phyloP scores from a whole-genome alignment of 1,139 yeast genomes.

The Eremothecium sinecaudum region DNA sequence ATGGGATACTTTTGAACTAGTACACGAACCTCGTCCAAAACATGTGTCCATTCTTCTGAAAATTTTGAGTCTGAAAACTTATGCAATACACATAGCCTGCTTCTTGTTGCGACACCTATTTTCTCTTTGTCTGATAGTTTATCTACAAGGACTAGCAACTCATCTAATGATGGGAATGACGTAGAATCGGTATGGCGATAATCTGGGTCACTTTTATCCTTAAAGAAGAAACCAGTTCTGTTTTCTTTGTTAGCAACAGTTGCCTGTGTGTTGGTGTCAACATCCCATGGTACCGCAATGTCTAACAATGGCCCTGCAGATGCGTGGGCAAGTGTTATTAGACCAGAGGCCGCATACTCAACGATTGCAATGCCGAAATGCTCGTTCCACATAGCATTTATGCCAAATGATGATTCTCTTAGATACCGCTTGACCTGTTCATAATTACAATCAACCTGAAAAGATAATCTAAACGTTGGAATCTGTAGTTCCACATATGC shows the following conservation, averaged over 20 bases:
- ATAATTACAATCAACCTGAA: slow-evolving; percentile 71
- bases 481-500: slow-evolving; percentile 42
- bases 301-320: slow-evolving; percentile 91
- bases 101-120: slow-evolving; percentile 42
- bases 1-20: too few relatives aligned
- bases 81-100: slow-evolving; percentile 40
- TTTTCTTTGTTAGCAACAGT: slow-evolving; percentile 26
- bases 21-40: too few relatives aligned
- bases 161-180: slow-evolving; percentile 38
- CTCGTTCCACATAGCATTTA: slow-evolving; percentile 99
- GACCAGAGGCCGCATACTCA: slow-evolving; percentile 81
- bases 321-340: slow-evolving; percentile 84
- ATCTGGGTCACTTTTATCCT: slow-evolving; percentile 57
- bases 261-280: slow-evolving; percentile 25
- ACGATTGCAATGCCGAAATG: slow-evolving; percentile 98
- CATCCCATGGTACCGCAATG: slow-evolving; percentile 57
- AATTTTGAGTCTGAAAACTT: slow-evolving; percentile 67
- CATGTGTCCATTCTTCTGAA: slow-evolving; percentile 47
- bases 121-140: slow-evolving; percentile 36
- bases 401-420: slow-evolving; percentile 58
- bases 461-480: slow-evolving; percentile 42
- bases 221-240: slow-evolving; percentile 69
- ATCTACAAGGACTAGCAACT: slow-evolving; percentile 38
- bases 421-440: slow-evolving; percentile 48
- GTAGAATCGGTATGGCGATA: slow-evolving; percentile 17